Percentiles rank a stretch among this genome's conserved stretches.
phyloP scores from a whole-genome alignment of 177 flowering plant species.

The Tripterygium wilfordii region DNA sequence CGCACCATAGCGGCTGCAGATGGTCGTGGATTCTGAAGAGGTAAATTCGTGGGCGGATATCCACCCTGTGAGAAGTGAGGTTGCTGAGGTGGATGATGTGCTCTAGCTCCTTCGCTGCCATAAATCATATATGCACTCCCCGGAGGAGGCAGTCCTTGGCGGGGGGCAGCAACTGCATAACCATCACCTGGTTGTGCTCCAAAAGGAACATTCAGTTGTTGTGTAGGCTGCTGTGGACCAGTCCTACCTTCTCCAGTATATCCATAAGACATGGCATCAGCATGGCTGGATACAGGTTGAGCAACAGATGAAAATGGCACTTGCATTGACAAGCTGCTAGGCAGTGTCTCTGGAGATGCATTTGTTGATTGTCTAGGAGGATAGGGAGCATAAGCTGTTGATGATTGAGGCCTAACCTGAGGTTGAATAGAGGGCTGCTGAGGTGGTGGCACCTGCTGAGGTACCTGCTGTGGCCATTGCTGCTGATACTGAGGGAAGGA shows the following conservation, averaged over 20 bases:
- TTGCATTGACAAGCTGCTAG: constrained; percentile 68
- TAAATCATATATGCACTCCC: constrained; percentile 61
- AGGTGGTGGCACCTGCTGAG: constrained; percentile 38
- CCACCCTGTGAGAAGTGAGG: constrained; percentile 50
- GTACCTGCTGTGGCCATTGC: constrained; percentile 60
- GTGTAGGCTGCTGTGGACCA: constrained; percentile 48
- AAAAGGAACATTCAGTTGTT: constrained; percentile 39
- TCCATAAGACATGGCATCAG: constrained; percentile 54
- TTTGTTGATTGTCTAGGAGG: constrained; percentile 45
- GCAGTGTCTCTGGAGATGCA: constrained; percentile 41
- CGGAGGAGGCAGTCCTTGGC: constrained; percentile 39
- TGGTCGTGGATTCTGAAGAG: constrained; percentile 36
- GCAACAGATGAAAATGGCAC: constrained; percentile 47
- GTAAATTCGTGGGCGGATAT: constrained; percentile 40
- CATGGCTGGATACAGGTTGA: constrained; percentile 37
- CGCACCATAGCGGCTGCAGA: constrained; percentile 24
- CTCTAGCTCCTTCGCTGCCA: constrained; percentile 51
- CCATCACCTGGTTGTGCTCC: constrained; percentile 43
- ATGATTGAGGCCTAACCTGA: constrained; percentile 51
- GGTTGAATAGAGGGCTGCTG: constrained; percentile 51
- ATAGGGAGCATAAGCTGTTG: constrained; percentile 46
- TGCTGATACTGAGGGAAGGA: constrained; percentile 60
- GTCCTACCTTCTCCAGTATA: constrained; percentile 48
- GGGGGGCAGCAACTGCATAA: constrained; percentile 41
- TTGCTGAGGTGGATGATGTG: constrained; percentile 38